These are phyloP conservation scores for bread wheat (Triticum aestivum) DNA, from an alignment of 176 grass and related monocot genomes.

Conservation along the genomic window IWGSC_CS_RefSeq_v2.1 NC_057797.1:693168802-693169301, in stretches of 20 bases:
- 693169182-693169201: too few relatives aligned
- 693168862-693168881: neutral
- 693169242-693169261: conserved; percentile 22
- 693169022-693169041: neutral
- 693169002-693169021: conserved; percentile 78
- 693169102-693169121: too few relatives aligned
- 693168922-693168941: conserved; percentile 60
- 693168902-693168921: conserved; percentile 74
- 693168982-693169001: conserved; percentile 57
- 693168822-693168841: conserved; percentile 73
- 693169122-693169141: too few relatives aligned
- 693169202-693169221: too few relatives aligned
- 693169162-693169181: too few relatives aligned
- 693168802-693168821: conserved; percentile 66
- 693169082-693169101: too few relatives aligned
- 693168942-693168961: neutral
- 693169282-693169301: conserved; percentile 40
- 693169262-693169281: conserved; percentile 58
- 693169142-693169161: too few relatives aligned
- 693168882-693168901: conserved; percentile 48
- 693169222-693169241: too few relatives aligned
- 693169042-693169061: conserved; percentile 35
- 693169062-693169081: conserved; percentile 35
- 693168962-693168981: neutral
- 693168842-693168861: neutral